Base-by-base conservation (phyloP, 2,329 filamentous ascomycete genomes). In the Fusarium tupiense region DNA sequence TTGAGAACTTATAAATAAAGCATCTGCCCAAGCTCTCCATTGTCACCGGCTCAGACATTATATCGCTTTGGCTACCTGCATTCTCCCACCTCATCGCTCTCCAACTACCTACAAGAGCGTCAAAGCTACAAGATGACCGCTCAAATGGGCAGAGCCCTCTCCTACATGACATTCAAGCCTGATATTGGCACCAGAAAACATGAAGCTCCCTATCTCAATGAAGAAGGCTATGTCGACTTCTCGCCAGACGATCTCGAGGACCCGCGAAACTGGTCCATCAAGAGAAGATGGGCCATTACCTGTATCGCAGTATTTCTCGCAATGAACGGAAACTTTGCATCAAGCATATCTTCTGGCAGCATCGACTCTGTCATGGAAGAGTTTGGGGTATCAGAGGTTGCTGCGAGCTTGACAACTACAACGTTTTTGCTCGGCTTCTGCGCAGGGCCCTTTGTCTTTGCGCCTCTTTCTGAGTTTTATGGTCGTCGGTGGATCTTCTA, bases 381-480 rank as follows among this genome's bases (percentile, higher is more conserved):
- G 20, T 88, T 90, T 61, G 72, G 80, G 22, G 83, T 90, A 5
- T 88, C 87, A 0, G 71, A 64, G 11, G 85, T 86, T 67, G 86
- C 82, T 6, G 85, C 86, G 1, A 84, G 83, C 5, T 81, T 90
- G 14, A 86, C 87, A 3, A 86, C 88, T 49, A 88, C 87, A 0
- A 77, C 90, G 16, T 90, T 89, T 73, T 81, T 90, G 33, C 82
- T 90, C 8, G 88, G 82, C 8, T 91, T 91, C 78, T 88, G 87
- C 69, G 85, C 87, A 5, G 90, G 90, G 0, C 90, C 90, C 1
- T 81, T 91, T 6, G 56, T 90, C 6, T 91, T 89, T 74, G 89
- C 88, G 3, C 89, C 89, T 0, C 76, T 90, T 26, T 88, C 85
- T 43, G 89, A 91, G 78, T 88, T 90, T 65, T 90, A 88, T 77